Conservation (phyloP, 176 grass and related monocot genomes). For the Zea luxurians region DNA sequence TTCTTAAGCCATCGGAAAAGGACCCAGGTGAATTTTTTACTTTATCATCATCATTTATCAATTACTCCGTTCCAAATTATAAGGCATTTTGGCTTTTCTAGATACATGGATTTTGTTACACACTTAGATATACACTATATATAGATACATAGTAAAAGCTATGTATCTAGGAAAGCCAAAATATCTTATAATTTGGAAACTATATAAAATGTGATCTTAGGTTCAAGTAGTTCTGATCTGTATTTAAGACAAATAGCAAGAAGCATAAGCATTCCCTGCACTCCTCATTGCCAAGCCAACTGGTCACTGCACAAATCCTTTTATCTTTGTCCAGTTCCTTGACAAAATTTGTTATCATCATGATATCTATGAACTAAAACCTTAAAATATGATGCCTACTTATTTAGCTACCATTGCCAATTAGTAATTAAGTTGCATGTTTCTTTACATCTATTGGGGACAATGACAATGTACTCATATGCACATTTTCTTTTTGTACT, state of each 20-base stretch:
- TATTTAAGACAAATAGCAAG: not conserved
- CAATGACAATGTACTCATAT: not conserved
- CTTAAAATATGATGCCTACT: not conserved
- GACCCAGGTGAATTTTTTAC: constrained; percentile 72
- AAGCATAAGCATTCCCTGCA: not conserved
- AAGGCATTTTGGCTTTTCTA: not conserved
- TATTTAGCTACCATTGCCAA: not conserved
- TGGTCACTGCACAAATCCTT: not conserved
- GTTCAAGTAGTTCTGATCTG: not conserved
- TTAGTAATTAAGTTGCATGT: constrained; percentile 8
- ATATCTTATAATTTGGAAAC: not conserved
- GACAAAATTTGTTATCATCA: not conserved
- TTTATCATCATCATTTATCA: constrained; percentile 17
- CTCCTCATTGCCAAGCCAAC: not conserved
- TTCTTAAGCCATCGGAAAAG: constrained; percentile 97
- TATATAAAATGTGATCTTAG: not conserved
- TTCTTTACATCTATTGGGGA: not conserved
- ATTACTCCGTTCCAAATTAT: not conserved
- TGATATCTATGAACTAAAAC: not conserved
- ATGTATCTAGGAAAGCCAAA: not conserved
- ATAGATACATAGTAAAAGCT: not conserved
- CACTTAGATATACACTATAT: not conserved
- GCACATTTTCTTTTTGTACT: not conserved
- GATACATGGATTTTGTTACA: not conserved
- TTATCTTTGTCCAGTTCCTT: not conserved